A percentile compares a stretch with the other conserved stretches of the same genome.
phyloP scores from a whole-genome alignment of 2,329 filamentous ascomycete genomes.

The Leptosphaerulina australis region DNA sequence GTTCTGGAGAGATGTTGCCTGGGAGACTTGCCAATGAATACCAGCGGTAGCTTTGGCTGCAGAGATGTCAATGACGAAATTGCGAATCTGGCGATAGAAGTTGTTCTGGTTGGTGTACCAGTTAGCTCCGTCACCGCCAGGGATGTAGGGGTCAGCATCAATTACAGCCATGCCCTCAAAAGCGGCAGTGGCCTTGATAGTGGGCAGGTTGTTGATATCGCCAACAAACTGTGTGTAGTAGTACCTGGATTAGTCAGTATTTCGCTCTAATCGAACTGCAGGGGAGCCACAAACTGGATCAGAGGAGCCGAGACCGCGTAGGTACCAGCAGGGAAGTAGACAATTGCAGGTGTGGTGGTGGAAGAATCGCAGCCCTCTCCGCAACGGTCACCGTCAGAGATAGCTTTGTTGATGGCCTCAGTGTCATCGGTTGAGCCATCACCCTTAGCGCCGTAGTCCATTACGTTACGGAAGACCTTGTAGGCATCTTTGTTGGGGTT shows the following conservation, averaged over 20 bases:
- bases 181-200: constrained; percentile 65
- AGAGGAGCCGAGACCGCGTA: constrained; percentile 83
- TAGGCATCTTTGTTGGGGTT: constrained; percentile 62
- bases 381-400: constrained; percentile 79
- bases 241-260: too few relatives aligned
- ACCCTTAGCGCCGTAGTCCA: constrained; percentile 54
- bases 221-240: constrained; percentile 96
- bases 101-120: constrained; percentile 62
- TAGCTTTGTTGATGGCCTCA: constrained; percentile 82
- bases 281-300: too few relatives aligned
- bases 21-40: constrained; percentile 72
- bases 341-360: constrained; percentile 81
- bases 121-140: constrained; percentile 60
- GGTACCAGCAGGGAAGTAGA: constrained; percentile 90
- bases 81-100: constrained; percentile 62
- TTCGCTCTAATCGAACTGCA: too few relatives aligned
- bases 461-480: constrained; percentile 63
- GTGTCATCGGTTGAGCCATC: constrained; percentile 81
- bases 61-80: constrained; percentile 58
- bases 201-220: constrained; percentile 73
- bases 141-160: constrained; percentile 82
- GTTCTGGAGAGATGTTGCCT: constrained; percentile 69
- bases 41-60: constrained; percentile 51
- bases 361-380: constrained; percentile 80
- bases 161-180: constrained; percentile 89